phyloP scores from a whole-genome alignment of 495 filamentous ascomycete genomes.

The Ascobolus immersus region DNA sequence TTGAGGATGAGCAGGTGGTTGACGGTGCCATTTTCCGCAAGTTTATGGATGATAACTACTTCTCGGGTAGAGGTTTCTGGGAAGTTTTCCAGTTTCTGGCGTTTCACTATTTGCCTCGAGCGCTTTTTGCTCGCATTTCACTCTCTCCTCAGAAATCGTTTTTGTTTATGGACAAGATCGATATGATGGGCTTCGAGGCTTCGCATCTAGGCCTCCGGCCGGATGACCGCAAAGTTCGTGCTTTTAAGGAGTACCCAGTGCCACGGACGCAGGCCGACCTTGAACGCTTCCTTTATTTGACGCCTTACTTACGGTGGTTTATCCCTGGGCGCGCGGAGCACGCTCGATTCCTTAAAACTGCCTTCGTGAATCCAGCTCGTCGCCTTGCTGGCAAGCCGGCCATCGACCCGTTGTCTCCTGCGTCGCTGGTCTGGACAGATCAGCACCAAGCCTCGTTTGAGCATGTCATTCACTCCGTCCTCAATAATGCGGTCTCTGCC shows the following conservation, averaged over 20 bases:
- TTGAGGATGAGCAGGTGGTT: neutral
- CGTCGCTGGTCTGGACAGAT: neutral
- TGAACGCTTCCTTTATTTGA: neutral
- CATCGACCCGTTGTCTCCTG: too few relatives aligned
- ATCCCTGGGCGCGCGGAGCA: neutral
- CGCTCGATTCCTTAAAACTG: neutral
- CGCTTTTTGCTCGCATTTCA: neutral
- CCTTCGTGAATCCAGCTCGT: too few relatives aligned
- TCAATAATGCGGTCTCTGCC: neutral
- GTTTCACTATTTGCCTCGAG: neutral
- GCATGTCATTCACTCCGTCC: neutral
- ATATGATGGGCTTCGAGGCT: neutral
- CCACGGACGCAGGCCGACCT: neutral
- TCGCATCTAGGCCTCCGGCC: too few relatives aligned
- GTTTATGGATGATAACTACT: slow-evolving; percentile 3
- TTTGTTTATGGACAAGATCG: neutral
- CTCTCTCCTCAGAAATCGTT: neutral
- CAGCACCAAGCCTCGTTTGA: neutral
- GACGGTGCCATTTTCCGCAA: neutral
- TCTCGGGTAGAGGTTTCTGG: neutral
- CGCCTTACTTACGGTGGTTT: neutral
- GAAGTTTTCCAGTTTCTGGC: neutral
- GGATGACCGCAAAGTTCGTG: neutral
- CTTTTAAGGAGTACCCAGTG: neutral
- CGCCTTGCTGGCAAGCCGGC: too few relatives aligned